These are phyloP conservation scores for Cercospora janseana DNA, from an alignment of 2,329 filamentous ascomycete species.

Conservation along the genomic window DNA sequence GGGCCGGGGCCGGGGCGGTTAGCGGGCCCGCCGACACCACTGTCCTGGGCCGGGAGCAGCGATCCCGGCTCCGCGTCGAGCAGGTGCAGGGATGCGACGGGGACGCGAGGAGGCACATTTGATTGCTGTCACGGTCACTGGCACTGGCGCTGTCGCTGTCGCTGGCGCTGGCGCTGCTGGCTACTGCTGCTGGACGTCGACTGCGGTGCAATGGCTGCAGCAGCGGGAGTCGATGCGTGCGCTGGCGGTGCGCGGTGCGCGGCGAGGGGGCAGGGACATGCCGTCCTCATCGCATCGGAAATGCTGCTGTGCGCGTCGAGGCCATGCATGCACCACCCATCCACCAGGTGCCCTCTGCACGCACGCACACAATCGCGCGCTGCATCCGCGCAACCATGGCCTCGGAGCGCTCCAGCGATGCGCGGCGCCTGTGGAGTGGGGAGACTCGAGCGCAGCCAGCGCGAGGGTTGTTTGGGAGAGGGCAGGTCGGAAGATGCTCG, in stretches of 20 bases:
- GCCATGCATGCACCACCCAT: too few species aligned
- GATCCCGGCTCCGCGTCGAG: slow-evolving; percentile 9
- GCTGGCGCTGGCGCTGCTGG: slow-evolving; percentile 1
- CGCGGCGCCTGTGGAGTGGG: slow-evolving; percentile 21
- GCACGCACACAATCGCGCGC: slow-evolving; percentile 13
- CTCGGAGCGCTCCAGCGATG: slow-evolving; percentile 21
- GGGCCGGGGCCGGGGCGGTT: slow-evolving; percentile 4
- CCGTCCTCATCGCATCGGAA: too few species aligned
- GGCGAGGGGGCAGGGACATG: too few species aligned
- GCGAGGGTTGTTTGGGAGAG: slow-evolving; percentile 3
- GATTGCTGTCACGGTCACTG: too few species aligned
- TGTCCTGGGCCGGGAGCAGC: slow-evolving; percentile 5
- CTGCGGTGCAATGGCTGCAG: slow-evolving; percentile 4
- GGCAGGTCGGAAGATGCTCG: slow-evolving; percentile 4
- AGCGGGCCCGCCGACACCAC: slow-evolving; percentile 4
- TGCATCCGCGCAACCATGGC: slow-evolving; percentile 18
- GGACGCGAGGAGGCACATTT: too few species aligned
- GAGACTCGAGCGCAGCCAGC: slow-evolving; percentile 24
- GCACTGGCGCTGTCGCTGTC: too few species aligned
- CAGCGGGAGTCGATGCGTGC: background rate
- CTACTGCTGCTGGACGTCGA: background rate
- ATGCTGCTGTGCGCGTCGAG: too few species aligned
- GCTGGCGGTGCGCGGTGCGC: too few species aligned
- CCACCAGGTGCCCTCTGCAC: slow-evolving; percentile 17
- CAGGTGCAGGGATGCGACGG: too few species aligned